Percentiles rank a stretch among this genome's conserved stretches.
phyloP scores from a whole-genome alignment of 2,329 filamentous ascomycete species.

The Aureobasidium sp. region DNA sequence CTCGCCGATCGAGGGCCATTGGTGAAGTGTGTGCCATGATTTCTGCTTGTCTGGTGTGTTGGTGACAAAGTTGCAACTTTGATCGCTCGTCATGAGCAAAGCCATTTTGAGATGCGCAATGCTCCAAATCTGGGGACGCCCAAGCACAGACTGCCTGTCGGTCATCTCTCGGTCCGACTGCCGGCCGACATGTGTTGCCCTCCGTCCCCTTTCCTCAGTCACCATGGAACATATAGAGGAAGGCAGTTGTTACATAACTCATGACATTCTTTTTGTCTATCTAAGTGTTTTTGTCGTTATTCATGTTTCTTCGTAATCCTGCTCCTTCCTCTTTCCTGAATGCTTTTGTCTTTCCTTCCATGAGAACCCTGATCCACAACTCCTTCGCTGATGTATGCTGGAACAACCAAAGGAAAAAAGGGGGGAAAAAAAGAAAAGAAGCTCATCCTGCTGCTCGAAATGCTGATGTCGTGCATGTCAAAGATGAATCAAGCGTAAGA shows the following conservation, averaged over 20 bases:
- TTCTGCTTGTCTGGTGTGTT: neutral
- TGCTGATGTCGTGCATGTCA: neutral
- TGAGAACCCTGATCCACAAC: neutral
- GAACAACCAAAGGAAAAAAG: neutral
- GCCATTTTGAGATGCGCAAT: conserved; percentile 5
- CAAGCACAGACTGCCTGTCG: neutral
- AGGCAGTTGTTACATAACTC: neutral
- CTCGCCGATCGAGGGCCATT: conserved; percentile 12
- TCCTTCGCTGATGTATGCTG: neutral
- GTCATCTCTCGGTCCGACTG: neutral
- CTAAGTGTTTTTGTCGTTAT: conserved; percentile 3
- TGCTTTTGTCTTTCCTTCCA: neutral
- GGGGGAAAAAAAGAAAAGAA: neutral
- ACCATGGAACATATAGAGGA: neutral
- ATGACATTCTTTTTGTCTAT: conserved; percentile 3
- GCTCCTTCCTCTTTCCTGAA: neutral
- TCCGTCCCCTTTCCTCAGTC: neutral
- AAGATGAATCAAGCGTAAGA: no score
- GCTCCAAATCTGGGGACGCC: neutral
- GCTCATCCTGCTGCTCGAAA: neutral
- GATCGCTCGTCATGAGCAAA: conserved; percentile 8
- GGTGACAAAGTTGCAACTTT: neutral
- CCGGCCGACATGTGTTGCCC: neutral
- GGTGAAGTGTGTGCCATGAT: conserved; percentile 13
- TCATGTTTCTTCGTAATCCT: neutral